phyloP scores from a whole-genome alignment of 1,284 basidiomycete species.

The Limonomyces culmigenus region DNA sequence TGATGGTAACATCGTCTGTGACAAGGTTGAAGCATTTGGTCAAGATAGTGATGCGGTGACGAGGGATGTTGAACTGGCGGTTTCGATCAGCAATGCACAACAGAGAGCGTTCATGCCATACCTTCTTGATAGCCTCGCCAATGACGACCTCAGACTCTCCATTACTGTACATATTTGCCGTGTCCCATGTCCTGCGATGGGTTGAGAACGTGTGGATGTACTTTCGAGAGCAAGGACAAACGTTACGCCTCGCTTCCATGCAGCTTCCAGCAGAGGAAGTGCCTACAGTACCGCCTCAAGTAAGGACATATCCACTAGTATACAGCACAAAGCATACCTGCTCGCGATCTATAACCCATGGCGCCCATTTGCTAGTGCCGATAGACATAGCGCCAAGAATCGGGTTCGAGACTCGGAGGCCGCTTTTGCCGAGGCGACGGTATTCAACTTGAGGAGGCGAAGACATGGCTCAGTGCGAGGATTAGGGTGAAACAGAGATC shows the following conservation, averaged over 20 bases:
- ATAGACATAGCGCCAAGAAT: not conserved
- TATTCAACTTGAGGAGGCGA: not conserved
- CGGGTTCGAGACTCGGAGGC: not conserved
- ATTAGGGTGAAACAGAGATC: no score
- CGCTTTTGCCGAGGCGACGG: not conserved
- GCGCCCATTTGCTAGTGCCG: not conserved
- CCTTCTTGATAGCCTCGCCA: conserved; percentile 14
- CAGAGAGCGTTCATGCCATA: conserved; percentile 7
- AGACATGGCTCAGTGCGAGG: no score
- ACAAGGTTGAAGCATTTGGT: not conserved
- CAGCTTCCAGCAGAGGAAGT: not conserved
- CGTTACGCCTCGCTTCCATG: not conserved
- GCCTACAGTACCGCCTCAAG: not conserved
- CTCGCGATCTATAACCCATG: not conserved
- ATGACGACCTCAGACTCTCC: conserved; percentile 16
- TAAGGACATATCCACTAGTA: not conserved
- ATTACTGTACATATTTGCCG: conserved; percentile 10
- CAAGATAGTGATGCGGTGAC: not conserved
- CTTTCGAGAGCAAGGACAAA: no score
- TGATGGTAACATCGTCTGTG: not conserved
- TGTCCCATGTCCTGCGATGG: conserved; percentile 6
- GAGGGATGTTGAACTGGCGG: not conserved
- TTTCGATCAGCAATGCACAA: conserved; percentile 6
- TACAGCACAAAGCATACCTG: not conserved
- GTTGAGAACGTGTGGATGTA: no score